These are phyloP conservation scores for Ceratocystis colombiana DNA, from an alignment of 2,329 filamentous ascomycete species.

Conservation along the genomic window DNA sequence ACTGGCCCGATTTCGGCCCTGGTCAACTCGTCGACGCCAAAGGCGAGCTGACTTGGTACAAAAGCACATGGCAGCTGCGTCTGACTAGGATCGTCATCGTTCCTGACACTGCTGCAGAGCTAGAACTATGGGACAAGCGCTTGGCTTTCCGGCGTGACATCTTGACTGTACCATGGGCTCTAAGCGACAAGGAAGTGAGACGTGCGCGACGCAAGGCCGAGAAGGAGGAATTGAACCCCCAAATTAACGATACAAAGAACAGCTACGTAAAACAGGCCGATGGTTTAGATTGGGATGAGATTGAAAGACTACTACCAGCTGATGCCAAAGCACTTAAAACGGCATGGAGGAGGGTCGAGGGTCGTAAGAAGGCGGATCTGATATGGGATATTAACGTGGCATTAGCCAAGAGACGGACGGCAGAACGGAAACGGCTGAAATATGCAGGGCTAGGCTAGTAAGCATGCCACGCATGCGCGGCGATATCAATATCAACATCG, in stretches of 20 bases:
- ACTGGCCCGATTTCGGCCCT: slow-evolving; percentile 14
- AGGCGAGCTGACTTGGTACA: slow-evolving; percentile 41
- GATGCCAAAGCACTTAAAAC: slow-evolving; percentile 8
- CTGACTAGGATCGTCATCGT: slow-evolving; percentile 43
- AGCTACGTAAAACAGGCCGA: slow-evolving; percentile 16
- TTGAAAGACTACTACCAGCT: slow-evolving; percentile 26
- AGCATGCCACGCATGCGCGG: neutral
- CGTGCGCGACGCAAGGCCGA: slow-evolving; percentile 34
- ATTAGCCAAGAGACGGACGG: slow-evolving; percentile 1
- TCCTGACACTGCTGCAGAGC: slow-evolving; percentile 45
- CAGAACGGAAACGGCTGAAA: neutral
- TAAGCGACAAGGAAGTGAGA: slow-evolving; percentile 39
- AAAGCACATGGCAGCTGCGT: slow-evolving; percentile 43
- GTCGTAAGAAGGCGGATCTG: neutral
- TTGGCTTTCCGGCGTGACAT: slow-evolving; percentile 41
- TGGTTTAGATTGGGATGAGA: slow-evolving; percentile 26
- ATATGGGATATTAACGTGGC: slow-evolving; percentile 5
- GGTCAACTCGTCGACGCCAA: slow-evolving; percentile 50
- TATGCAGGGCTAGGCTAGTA: neutral
- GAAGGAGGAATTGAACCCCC: slow-evolving; percentile 26
- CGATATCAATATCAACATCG: neutral
- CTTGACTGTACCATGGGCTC: slow-evolving; percentile 45
- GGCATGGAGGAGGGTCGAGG: neutral
- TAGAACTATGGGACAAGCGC: slow-evolving; percentile 50
- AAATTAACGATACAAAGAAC: slow-evolving; percentile 24